Evolutionary conservation across 1,284 basidiomycete species (phyloP), one percentile per base, ranked within the genome.

Genomic region (Leccinum cinnamomeum): DNA sequence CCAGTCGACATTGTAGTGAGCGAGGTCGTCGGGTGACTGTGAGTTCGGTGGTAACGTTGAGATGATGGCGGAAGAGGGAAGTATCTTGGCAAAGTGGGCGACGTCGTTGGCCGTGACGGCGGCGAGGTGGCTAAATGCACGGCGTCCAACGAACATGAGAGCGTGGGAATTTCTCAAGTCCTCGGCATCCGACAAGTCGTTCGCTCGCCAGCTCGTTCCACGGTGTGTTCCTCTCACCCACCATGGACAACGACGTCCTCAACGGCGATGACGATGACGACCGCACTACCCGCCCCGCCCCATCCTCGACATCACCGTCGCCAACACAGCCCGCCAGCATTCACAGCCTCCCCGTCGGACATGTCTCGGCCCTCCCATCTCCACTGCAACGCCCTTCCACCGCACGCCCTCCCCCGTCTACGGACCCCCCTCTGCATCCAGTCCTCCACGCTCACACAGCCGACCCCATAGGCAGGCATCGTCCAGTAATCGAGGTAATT

Each of bases 1-100:
- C 97, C 97, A 99, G 76, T 99, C 97, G 69, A 86, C 82, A 77
- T 99, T 99, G 82, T 86, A 98, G 0, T 79, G 81, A 18, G 85
- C 83, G 39, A 98, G 84, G 68, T 98, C 96, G 11, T 90, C 85
- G 3, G 78, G 57, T 14, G 83, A 63, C 16, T 77, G 70, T 6
- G 82, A 76, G 50, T 68, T 68, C 12, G 88, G 82, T 37, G 84
- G 70, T 5, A 90, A 79, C 12, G 88, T 88, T 33, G 90, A 88
- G 23, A 92, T 77, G 62, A 92, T 82, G 48, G 86, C 82, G 8
- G 82, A 78, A 1, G 79, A 75, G 0, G 87, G 79, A 8, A 92
- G 83, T 60, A 92, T 80, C 61, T 78, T 79, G 33, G 83, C 70
- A 70, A 92, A 89, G 71, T 90, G 83, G 7, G 80, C 80, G 55